phyloP scores from a whole-genome alignment of 352 stramenopile genomes.

The Pythium rishiriense region DNA sequence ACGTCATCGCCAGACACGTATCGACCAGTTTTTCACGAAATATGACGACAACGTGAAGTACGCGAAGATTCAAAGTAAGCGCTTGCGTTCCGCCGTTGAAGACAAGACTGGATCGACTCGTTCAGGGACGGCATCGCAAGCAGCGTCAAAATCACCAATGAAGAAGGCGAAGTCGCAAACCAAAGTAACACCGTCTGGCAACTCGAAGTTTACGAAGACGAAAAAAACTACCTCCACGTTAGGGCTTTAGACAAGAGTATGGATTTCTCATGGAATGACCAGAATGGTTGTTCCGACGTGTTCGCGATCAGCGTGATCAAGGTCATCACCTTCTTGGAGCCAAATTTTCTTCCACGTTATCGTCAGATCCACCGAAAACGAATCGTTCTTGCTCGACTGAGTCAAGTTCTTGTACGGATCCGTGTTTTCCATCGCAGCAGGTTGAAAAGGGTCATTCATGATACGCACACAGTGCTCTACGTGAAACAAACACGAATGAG shows the following conservation, averaged over 20 bases:
- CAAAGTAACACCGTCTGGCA: slow-evolving; percentile 1
- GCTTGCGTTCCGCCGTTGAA: slow-evolving; percentile 81
- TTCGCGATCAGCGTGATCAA: background rate
- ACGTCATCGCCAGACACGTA: slow-evolving; percentile 80
- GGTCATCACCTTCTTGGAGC: slow-evolving; percentile 5
- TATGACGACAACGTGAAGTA: slow-evolving; percentile 97
- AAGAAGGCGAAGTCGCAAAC: slow-evolving; percentile 5
- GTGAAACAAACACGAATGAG: background rate
- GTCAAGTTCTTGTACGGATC: slow-evolving; percentile 13
- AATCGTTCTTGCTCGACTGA: slow-evolving; percentile 2
- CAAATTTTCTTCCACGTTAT: slow-evolving; percentile 22
- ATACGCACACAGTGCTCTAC: slow-evolving; percentile 25
- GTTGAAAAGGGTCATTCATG: slow-evolving; percentile 11
- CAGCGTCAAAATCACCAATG: slow-evolving; percentile 1
- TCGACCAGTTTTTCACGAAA: slow-evolving; percentile 95
- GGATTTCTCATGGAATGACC: background rate
- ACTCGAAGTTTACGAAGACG: slow-evolving; percentile 26
- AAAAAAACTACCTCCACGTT: slow-evolving; percentile 34
- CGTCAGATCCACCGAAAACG: slow-evolving; percentile 11
- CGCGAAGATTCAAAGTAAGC: slow-evolving; percentile 90
- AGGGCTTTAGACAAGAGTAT: slow-evolving; percentile 15
- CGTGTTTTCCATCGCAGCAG: slow-evolving; percentile 7
- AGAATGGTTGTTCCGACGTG: background rate
- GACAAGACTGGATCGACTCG: slow-evolving; percentile 26
- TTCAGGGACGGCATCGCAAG: background rate